Conservation (phyloP, 2,329 filamentous ascomycete species). For the Botryosphaeria dothidea region DNA sequence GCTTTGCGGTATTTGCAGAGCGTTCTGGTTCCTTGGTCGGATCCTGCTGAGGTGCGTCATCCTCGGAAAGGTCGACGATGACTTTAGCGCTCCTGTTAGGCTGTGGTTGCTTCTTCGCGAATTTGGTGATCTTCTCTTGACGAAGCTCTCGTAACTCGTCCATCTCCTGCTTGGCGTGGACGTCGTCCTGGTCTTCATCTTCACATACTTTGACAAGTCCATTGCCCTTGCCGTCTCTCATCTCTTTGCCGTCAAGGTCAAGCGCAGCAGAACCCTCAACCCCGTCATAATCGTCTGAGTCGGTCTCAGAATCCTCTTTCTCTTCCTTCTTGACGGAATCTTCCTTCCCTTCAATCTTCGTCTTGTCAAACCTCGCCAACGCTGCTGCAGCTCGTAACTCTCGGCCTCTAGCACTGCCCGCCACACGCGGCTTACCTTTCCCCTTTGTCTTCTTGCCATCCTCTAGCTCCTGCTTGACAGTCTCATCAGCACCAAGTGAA, state of each 20-base stretch:
- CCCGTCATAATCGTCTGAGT: constrained; percentile 37
- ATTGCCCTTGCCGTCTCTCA: constrained; percentile 66
- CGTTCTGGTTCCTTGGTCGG: background rate
- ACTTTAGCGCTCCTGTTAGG: background rate
- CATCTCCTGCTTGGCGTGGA: constrained; percentile 58
- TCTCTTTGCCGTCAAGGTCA: constrained; percentile 64
- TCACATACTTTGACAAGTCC: constrained; percentile 65
- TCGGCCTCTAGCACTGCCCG: constrained; percentile 70
- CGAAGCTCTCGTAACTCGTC: constrained; percentile 61
- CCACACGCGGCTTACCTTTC: constrained; percentile 65
- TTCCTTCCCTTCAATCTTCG: constrained; percentile 49
- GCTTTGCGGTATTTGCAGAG: background rate
- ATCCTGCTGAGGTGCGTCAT: background rate
- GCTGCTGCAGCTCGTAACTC: constrained; percentile 77
- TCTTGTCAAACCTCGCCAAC: constrained; percentile 66
- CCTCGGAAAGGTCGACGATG: constrained; percentile 15
- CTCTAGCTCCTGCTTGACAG: constrained; percentile 66
- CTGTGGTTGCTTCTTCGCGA: background rate
- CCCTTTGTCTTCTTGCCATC: constrained; percentile 61
- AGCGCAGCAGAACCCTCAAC: constrained; percentile 53
- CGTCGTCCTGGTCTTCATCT: constrained; percentile 53
- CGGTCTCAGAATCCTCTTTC: constrained; percentile 18
- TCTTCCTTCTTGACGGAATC: constrained; percentile 25
- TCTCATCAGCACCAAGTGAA: constrained; percentile 69
- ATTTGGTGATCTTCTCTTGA: constrained; percentile 1